Evolutionary conservation across 2,329 filamentous ascomycete species (phyloP).

Genomic region (Xylariaceae sp.): DNA sequence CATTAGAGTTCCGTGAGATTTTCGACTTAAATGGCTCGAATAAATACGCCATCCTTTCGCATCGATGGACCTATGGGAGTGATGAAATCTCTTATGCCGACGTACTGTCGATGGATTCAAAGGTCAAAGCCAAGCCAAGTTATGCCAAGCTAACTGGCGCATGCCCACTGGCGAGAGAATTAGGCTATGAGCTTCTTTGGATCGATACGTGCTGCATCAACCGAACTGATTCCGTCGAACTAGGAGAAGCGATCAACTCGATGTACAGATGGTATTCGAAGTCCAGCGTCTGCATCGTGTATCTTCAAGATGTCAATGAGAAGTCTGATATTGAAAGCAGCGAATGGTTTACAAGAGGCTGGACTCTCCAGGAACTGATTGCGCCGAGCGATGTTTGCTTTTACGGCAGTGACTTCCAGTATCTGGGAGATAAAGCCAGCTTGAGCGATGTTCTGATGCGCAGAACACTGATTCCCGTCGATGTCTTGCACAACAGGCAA

Average conservation of each 20-base stretch:
- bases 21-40: background rate
- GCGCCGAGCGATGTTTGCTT: background rate
- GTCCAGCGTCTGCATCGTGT: conserved; percentile 1
- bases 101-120: background rate
- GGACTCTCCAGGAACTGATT: background rate
- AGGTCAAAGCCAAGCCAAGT: background rate
- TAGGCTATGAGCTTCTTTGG: background rate
- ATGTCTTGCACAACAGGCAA: background rate
- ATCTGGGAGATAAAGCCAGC: background rate
- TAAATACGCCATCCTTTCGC: background rate
- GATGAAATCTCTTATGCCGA: background rate
- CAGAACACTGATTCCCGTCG: background rate
- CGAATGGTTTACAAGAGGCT: background rate
- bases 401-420: background rate
- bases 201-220: conserved; percentile 5
- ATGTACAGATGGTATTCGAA: conserved; percentile 5
- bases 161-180: background rate
- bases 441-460: background rate
- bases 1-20: background rate
- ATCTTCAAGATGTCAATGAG: background rate
- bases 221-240: background rate
- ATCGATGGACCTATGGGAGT: background rate
- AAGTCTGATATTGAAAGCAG: background rate
- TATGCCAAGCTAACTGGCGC: background rate
- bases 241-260: conserved; percentile 3